phyloP scores from a whole-genome alignment of 108 stramenopile species.

The Tribonema minus region DNA sequence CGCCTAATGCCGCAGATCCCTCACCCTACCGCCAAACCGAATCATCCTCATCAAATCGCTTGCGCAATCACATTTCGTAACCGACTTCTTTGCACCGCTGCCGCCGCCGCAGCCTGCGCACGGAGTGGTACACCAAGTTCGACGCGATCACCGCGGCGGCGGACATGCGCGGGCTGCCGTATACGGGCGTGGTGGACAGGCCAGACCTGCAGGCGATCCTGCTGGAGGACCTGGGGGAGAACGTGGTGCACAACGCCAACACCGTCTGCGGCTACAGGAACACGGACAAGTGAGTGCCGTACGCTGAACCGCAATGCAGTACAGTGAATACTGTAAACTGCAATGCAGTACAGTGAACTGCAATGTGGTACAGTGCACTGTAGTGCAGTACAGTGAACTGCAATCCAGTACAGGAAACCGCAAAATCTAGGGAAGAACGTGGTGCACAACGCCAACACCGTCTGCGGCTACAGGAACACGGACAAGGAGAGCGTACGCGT shows the following conservation, averaged over 20 bases:
- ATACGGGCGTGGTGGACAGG: slow-evolving; percentile 92
- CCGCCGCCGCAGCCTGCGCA: too few species aligned
- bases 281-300: slow-evolving; percentile 58
- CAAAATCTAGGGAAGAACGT: slow-evolving; percentile 56
- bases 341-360: too few species aligned
- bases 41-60: too few species aligned
- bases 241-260: slow-evolving; percentile 57
- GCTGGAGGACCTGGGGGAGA: slow-evolving; percentile 64
- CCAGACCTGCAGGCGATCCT: slow-evolving; percentile 89
- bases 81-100: too few species aligned
- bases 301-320: slow-evolving; percentile 5
- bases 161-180: slow-evolving; percentile 79
- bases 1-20: too few species aligned
- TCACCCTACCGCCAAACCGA: too few species aligned
- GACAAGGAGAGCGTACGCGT: slow-evolving; percentile 12
- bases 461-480: slow-evolving; percentile 70
- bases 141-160: slow-evolving; percentile 81
- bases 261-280: slow-evolving; percentile 71
- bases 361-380: too few species aligned
- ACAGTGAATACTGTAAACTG: too few species aligned
- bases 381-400: slow-evolving; percentile 90
- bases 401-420: slow-evolving; percentile 82
- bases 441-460: slow-evolving; percentile 62
- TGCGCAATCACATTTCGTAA: too few species aligned
- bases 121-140: slow-evolving; percentile 87